Evolutionary conservation across 208 protist genomes (phyloP), one percentile per base, ranked within the genome.

Genomic region (Crithidia sp.): DNA sequence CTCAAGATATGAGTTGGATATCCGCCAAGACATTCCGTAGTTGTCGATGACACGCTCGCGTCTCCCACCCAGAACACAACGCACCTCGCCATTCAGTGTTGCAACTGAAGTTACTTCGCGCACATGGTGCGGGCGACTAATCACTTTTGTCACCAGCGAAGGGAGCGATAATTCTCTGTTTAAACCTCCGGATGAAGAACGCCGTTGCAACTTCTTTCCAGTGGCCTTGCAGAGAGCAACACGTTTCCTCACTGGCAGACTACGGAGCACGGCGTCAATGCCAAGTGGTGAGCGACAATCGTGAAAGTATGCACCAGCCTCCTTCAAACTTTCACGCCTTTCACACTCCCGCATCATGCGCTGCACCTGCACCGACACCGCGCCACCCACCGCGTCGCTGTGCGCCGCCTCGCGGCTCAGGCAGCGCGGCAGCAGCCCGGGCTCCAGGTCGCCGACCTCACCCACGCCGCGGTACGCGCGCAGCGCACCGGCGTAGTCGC

Each of bases 401-500:
- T 10, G 66, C 7, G 36, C 69, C 19, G 67, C 69, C 67, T 69
- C 67, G 50, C 67, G 74, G 12, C 50, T 10, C 67, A 74, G 41
- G 50, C 65, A 28, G 28, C 28, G 4, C 71, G 37, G 61, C 44
- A 69, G 71, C 52, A 69, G 61, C 39, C 55, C 57, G 7, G 59
- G 44, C 57, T 73, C 59, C 39, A 74, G 47, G 47, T 69, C 52
- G 37, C 19, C 47, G 67, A 60, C 63, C 9, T 73, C 67, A 19
- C 36, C 71, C 55, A 78, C 68, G 45, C 44, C 63, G 53, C 72
- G 65, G 70, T 58, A 76, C 47, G 49, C 72, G 40, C 43, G 14
- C 65, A 87, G 62, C 69, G 82, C 82, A 7, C 54, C 44, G 10
- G 43, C 37, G 68, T 81, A 86, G 67, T 82, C 67, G 47, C 77